A percentile compares a stretch with the other conserved stretches of the same genome.
phyloP scores from a whole-genome alignment of 257 asterid species.

The Przewalskia tangutica region DNA sequence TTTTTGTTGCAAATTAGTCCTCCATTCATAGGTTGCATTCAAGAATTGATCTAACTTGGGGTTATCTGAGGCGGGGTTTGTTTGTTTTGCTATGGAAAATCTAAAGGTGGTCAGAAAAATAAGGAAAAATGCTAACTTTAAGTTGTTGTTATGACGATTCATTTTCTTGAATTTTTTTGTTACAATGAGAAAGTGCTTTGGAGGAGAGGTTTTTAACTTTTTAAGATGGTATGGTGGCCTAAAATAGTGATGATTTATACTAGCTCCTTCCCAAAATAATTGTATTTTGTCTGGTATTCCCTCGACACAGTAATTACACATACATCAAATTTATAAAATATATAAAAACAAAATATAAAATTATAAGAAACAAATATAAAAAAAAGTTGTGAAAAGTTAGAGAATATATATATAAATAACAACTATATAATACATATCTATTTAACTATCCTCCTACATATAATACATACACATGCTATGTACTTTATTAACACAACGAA shows the following conservation, averaged over 20 bases:
- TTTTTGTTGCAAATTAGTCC: not conserved
- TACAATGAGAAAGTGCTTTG: not conserved
- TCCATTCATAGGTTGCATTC: conserved; percentile 27
- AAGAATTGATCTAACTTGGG: not conserved
- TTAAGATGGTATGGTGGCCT: not conserved
- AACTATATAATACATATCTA: too few relatives aligned
- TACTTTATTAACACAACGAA: too few relatives aligned
- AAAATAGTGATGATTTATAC: not conserved
- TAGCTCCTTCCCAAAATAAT: too few relatives aligned
- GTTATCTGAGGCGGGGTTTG: not conserved
- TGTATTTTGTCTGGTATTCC: too few relatives aligned
- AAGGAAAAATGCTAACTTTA: not conserved
- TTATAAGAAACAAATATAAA: too few relatives aligned
- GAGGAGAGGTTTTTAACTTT: not conserved
- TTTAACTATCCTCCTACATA: too few relatives aligned
- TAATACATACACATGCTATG: too few relatives aligned
- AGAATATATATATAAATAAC: too few relatives aligned
- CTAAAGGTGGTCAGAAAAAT: not conserved
- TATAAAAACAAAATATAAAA: too few relatives aligned
- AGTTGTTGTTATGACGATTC: not conserved
- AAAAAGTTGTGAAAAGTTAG: too few relatives aligned
- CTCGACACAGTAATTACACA: too few relatives aligned
- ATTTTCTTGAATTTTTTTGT: not conserved
- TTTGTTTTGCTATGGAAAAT: conserved; percentile 1
- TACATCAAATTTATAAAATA: too few relatives aligned